Base-by-base conservation (phyloP, 176 grass and related monocot species). In the Secale cereale region DNA sequence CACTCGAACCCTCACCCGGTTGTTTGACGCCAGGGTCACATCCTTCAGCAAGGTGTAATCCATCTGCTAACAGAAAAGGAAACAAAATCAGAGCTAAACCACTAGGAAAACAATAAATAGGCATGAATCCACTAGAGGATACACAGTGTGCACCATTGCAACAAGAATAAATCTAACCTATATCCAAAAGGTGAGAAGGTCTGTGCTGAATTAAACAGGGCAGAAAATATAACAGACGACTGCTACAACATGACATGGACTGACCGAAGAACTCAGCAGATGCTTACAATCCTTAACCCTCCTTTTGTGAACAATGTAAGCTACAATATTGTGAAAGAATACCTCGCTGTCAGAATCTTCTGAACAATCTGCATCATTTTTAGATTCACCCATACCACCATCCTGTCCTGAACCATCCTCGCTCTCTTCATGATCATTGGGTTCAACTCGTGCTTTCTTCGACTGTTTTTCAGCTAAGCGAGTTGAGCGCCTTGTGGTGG, bases 351-450 rank as follows among this genome's bases (percentile, higher is more conserved):
- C 33, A n/a, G 33, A 67, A 61, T 56, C 87, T 85, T 89, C 78
- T 16, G 59, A 73, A 77, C 27, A 79, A 61, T 48, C 88, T 0
- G 8, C 70, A 75, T 77, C 88, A 70, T 70, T 85, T 76, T 94
- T 91, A 71, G 87, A 89, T 10, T 89, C 87, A 70, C 59, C 61
- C 70, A 87, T 87, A 79, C 76, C 87, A 57, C 82, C 70, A 17
- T 56, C 93, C 36, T 94, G 85, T 23, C 79, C 83, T 5, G 39
- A 84, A 31, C 59, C 80, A 83, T 50, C 70, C 65, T 62, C 78
- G 31, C 82, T 78, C 33, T 83, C 83, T 87, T 92, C 78, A 63
- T 63, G 39, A 85, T 93, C 85, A 17, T 76, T 81, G 23, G 88
- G n/a, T 46, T 88, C 57, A 88, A 63, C 50, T 67, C 6, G 70